A percentile compares a stretch with the other conserved stretches of the same genome.
Evolutionary conservation across 306 rosid genomes (phyloP).

Genomic region (Prunus mongolica): DNA sequence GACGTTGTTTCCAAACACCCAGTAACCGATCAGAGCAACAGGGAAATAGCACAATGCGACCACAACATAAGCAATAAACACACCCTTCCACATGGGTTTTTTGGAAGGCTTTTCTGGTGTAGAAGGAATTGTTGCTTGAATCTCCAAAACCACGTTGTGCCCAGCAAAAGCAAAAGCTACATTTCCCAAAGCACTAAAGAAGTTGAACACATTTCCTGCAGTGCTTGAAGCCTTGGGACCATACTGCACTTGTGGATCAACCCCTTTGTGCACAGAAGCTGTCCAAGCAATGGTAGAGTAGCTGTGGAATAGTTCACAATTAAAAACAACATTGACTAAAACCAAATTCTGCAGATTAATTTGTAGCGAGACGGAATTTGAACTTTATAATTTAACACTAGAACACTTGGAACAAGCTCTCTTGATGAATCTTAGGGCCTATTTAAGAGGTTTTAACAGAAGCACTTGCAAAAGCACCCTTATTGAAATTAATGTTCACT

Average conservation of each 20-base stretch:
- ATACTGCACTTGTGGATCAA: conserved; percentile 19
- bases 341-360: neutral
- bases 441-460: neutral
- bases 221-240: conserved; percentile 24
- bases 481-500: neutral
- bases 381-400: neutral
- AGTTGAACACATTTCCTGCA: conserved; percentile 24
- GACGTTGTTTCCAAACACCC: conserved; percentile 32
- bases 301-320: conserved; percentile 15
- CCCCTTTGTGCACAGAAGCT: conserved; percentile 36
- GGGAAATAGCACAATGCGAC: conserved; percentile 48
- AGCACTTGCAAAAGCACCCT: neutral
- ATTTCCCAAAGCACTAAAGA: conserved; percentile 36
- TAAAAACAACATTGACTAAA: neutral
- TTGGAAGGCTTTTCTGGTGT: conserved; percentile 33
- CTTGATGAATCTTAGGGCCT: neutral
- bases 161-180: conserved; percentile 45
- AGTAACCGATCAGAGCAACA: conserved; percentile 31
- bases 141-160: conserved; percentile 43
- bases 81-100: conserved; percentile 45
- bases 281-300: conserved; percentile 43
- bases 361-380: neutral
- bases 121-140: conserved; percentile 46
- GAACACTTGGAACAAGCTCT: neutral
- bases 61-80: conserved; percentile 22